Evolutionary conservation across 2,329 filamentous ascomycete species (phyloP).

Genomic region (Incumbomyces lentus): DNA sequence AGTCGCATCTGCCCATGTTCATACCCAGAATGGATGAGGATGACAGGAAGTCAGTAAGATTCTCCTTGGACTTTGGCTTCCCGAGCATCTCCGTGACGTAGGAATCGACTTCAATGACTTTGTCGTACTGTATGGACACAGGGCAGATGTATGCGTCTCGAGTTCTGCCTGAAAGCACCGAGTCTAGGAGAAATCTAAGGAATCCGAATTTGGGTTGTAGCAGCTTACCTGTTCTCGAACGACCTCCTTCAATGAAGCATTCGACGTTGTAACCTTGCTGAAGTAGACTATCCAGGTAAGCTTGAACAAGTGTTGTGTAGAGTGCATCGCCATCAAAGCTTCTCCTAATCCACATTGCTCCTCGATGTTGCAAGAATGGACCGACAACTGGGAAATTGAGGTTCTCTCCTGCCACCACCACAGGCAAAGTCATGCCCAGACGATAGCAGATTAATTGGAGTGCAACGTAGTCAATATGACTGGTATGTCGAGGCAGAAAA

Average conservation of each 20-base stretch:
- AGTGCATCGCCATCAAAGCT: slow-evolving; percentile 86
- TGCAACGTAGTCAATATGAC: slow-evolving; percentile 92
- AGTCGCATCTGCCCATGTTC: slow-evolving; percentile 82
- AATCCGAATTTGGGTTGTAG: slow-evolving; percentile 93
- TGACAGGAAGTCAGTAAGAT: slow-evolving; percentile 78
- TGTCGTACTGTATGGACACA: slow-evolving; percentile 96
- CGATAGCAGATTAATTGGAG: slow-evolving; percentile 93
- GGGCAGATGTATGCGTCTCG: slow-evolving; percentile 89
- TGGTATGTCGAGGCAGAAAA: slow-evolving; percentile 87
- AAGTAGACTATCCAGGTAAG: slow-evolving; percentile 86
- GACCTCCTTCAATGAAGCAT: slow-evolving; percentile 93
- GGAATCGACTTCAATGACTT: slow-evolving; percentile 94
- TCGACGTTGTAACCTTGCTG: slow-evolving; percentile 90
- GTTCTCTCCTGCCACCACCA: slow-evolving; percentile 91
- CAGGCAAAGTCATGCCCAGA: slow-evolving; percentile 75
- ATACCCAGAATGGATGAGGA: slow-evolving; percentile 80
- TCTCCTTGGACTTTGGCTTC: slow-evolving; percentile 91
- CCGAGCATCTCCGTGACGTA: slow-evolving; percentile 92
- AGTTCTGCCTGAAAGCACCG: slow-evolving; percentile 75
- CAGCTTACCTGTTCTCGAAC: slow-evolving; percentile 87
- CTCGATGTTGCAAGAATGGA: slow-evolving; percentile 85
- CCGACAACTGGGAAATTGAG: slow-evolving; percentile 88
- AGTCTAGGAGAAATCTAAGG: slow-evolving; percentile 81
- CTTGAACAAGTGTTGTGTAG: slow-evolving; percentile 86
- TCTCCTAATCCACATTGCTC: slow-evolving; percentile 55